Evolutionary conservation across 179 eudicot genomes (phyloP).

Genomic region (Carnegiea gigantea): DNA sequence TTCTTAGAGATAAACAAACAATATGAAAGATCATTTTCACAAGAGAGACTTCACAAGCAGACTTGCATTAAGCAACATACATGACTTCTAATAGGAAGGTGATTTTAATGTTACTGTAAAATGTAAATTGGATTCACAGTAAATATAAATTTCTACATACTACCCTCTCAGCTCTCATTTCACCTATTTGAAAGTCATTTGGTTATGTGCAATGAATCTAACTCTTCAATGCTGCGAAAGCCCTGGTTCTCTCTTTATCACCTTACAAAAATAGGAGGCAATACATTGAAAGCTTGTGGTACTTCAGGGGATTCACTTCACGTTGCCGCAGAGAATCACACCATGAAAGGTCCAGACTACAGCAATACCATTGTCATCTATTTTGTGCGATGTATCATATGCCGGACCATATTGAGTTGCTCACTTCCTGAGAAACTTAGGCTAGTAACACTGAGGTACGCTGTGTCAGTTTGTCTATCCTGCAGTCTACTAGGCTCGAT

Average conservation of each 20-base stretch:
- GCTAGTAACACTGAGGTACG: not conserved
- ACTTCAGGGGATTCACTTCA: too few species aligned
- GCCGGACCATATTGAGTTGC: too few species aligned
- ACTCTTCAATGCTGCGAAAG: not conserved
- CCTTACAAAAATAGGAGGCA: too few species aligned
- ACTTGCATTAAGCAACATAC: not conserved
- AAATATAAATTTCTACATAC: too few species aligned
- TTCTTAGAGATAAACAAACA: not conserved
- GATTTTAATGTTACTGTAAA: not conserved
- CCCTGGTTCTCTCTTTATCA: not conserved
- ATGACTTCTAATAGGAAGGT: not conserved
- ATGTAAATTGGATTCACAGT: too few species aligned
- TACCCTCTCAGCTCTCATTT: too few species aligned
- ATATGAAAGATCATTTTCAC: not conserved
- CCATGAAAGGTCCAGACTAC: not conserved
- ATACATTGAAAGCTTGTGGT: too few species aligned
- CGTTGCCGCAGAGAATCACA: not conserved
- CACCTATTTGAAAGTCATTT: too few species aligned
- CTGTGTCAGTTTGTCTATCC: not conserved
- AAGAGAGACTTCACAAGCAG: not conserved
- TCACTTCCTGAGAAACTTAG: too few species aligned
- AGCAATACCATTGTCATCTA: not conserved
- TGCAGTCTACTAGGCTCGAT: not conserved
- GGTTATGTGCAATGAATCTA: not conserved
- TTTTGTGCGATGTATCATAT: not conserved